These are phyloP conservation scores for Debaryomyces prosopidis DNA, from an alignment of 805 yeast genomes.

Conservation along the genomic window DNA sequence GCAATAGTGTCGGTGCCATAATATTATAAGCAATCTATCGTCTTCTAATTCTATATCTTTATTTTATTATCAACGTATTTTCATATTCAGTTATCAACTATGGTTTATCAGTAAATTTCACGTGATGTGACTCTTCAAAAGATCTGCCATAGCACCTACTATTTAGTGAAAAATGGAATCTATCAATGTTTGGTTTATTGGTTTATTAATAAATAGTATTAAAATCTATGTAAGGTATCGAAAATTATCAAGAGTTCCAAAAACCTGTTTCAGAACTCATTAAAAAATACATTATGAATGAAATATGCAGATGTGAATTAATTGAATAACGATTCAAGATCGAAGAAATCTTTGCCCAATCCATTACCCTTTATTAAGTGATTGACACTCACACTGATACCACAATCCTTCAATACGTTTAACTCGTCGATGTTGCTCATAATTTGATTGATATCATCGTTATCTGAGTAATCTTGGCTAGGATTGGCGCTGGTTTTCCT, in stretches of 20 bases:
- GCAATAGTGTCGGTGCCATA: not conserved
- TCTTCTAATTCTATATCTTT: too few relatives aligned
- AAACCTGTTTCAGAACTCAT: not conserved
- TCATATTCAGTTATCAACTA: too few relatives aligned
- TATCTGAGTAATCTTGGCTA: constrained; percentile 8
- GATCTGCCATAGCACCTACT: too few relatives aligned
- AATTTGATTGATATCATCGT: constrained; percentile 8
- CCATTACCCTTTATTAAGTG: constrained; percentile 6
- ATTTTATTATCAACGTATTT: too few relatives aligned
- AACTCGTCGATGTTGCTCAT: constrained; percentile 7
- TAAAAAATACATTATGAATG: not conserved
- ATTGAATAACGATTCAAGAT: constrained; percentile 1
- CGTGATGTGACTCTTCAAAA: not conserved
- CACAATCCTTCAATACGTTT: constrained; percentile 7
- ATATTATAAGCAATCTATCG: too few relatives aligned
- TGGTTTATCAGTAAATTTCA: not conserved
- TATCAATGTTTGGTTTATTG: too few relatives aligned
- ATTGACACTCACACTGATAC: constrained; percentile 9
- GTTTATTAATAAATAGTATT: not conserved
- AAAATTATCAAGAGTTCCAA: not conserved
- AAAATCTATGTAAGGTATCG: not conserved
- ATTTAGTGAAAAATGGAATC: too few relatives aligned
- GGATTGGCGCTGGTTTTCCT: too few relatives aligned
- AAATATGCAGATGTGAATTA: not conserved
- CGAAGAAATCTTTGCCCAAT: constrained; percentile 4